These are phyloP conservation scores for Colletotrichum eremochloae DNA, from an alignment of 2,329 filamentous ascomycete genomes.

Conservation along the genomic window DNA sequence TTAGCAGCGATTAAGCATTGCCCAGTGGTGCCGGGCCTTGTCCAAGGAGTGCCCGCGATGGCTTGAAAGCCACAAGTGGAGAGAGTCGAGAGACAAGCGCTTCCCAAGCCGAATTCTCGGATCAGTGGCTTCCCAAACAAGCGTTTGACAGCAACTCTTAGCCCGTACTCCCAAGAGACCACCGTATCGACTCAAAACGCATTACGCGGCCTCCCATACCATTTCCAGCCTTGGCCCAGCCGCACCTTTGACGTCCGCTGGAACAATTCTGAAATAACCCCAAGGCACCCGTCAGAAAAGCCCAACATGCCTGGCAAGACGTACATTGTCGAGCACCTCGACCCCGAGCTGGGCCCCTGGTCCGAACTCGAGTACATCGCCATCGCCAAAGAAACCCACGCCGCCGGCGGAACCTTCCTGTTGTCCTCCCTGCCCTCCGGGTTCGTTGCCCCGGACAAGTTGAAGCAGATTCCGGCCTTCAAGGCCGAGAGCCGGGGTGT, in stretches of 20 bases:
- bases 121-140: constrained; percentile 34
- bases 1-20: constrained; percentile 22
- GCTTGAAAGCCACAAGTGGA: constrained; percentile 26
- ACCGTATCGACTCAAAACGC: not conserved
- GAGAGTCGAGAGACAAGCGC: constrained; percentile 20
- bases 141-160: constrained; percentile 36
- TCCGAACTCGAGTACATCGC: constrained; percentile 92
- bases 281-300: no score
- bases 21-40: not conserved
- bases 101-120: constrained; percentile 15
- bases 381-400: constrained; percentile 85
- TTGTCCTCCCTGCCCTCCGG: constrained; percentile 82
- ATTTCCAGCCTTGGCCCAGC: not conserved
- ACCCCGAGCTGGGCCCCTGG: constrained; percentile 94
- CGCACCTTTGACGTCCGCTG: not conserved
- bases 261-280: not conserved
- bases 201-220: constrained; percentile 36
- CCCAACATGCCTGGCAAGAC: constrained; percentile 65
- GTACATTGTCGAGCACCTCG: constrained; percentile 96
- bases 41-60: constrained; percentile 11
- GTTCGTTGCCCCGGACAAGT: constrained; percentile 73
- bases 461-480: constrained; percentile 72
- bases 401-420: constrained; percentile 77
- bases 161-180: constrained; percentile 12
- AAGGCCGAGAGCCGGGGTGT: constrained; percentile 82